These are phyloP conservation scores for Gossypium thurberi DNA, from an alignment of 345 rosid genomes.

Conservation along the genomic window DNA sequence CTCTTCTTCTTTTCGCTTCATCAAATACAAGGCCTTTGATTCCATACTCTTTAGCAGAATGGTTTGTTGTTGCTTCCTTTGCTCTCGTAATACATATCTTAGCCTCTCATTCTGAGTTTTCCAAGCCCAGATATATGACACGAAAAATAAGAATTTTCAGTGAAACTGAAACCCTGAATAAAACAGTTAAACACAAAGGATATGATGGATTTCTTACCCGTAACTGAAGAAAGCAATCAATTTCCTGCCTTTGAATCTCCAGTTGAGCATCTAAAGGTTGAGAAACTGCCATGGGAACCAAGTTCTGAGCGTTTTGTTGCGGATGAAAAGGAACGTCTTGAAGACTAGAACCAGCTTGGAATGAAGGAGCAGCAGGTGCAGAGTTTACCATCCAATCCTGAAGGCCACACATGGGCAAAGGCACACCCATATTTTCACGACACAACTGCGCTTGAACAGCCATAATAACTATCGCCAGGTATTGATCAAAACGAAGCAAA, in stretches of 20 bases:
- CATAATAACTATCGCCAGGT: conserved; percentile 6
- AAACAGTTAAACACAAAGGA: not conserved
- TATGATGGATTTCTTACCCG: not conserved
- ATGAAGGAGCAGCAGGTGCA: conserved; percentile 12
- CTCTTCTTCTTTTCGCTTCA: conserved; percentile 37
- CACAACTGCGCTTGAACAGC: conserved; percentile 34
- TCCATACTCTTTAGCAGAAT: conserved; percentile 22
- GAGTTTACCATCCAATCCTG: conserved; percentile 27
- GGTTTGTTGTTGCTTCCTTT: conserved; percentile 25
- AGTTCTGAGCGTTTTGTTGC: not conserved
- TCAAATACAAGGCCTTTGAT: conserved; percentile 17
- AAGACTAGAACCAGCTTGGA: conserved; percentile 9
- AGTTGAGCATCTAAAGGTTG: conserved; percentile 25
- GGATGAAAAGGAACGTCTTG: conserved; percentile 16
- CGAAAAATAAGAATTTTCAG: not conserved
- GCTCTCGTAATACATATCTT: conserved; percentile 28
- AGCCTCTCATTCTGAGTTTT: conserved; percentile 25
- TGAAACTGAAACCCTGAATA: not conserved
- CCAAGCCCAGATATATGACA: not conserved
- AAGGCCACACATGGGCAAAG: conserved; percentile 21
- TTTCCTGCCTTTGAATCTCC: conserved; percentile 33
- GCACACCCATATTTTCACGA: conserved; percentile 24
- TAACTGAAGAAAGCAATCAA: conserved; percentile 1
- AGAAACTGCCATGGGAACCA: conserved; percentile 14
- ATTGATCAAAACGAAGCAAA: no score